Evolutionary conservation across 2,329 filamentous ascomycete genomes (phyloP), one percentile per base, ranked within the genome.

Genomic region (Fusarium tjaetaba): DNA sequence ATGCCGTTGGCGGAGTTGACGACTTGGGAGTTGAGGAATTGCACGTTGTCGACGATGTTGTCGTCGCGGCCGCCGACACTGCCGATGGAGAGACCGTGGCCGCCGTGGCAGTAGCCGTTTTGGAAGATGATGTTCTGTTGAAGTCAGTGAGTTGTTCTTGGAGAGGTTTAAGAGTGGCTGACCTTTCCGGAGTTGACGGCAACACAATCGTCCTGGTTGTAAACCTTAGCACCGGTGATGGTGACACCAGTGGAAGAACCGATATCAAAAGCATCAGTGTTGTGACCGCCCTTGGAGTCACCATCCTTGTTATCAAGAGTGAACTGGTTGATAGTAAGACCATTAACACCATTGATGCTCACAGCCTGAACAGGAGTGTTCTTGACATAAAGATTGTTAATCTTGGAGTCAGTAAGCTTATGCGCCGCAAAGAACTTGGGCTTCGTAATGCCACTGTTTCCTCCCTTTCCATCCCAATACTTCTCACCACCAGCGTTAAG

Each of bases 141-240:
- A 3, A 4, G 16, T 68, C 13, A 46, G 48, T 36, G 4, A 9
- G 1, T 7, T 3, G 7, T 5, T 26, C 0, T 7, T 1, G 0
- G 0, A 1, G 1, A 4, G 0, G 3, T 0, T 26, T 0, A 0
- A 0, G 5, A 4, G 9, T 0, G 1, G 38, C 60, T 45, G 16
- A 77, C 77, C 18, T 79, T 83, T 28, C 86, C 86, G 22, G 86
- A 88, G 80, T 89, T 90, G 61, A 88, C 72, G 7, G 88, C 88
- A 41, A 90, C 82, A 73, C 89, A 91, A 74, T 90, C 88, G 63
- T 91, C 89, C 79, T 91, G 89, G 81, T 90, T 90, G 75, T 87
- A 85, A 42, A 91, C 84, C 64, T 82, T 86, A 55, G 87, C 87
- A 26, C 84, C 85, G 20, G 81, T 83, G 53, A 91, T 90, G 42